Percentiles rank a stretch among this genome's conserved stretches.
Conservation (phyloP, 768 basidiomycete genomes). For the Termitomyces sp. region DNA sequence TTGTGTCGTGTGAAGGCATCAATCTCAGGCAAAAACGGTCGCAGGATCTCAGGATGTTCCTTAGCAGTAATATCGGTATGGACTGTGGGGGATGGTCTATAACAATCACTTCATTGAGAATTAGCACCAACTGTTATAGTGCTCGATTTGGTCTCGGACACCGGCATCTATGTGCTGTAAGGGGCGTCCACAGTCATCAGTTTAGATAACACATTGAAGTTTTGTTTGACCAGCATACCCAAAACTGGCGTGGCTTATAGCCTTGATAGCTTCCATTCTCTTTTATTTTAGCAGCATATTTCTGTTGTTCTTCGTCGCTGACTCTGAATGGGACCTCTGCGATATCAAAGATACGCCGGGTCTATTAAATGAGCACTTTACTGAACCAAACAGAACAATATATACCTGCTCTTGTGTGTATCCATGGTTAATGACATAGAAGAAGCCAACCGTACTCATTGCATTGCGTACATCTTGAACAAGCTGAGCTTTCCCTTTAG, state of each 20-base stretch:
- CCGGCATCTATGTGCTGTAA: slow-evolving; percentile 58
- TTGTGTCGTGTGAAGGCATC: slow-evolving; percentile 29
- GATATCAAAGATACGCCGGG: slow-evolving; percentile 38
- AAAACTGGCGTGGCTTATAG: slow-evolving; percentile 12
- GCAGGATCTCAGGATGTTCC: slow-evolving; percentile 29
- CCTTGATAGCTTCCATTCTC: slow-evolving; percentile 41
- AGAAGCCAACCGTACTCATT: slow-evolving; percentile 37
- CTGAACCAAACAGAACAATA: no score
- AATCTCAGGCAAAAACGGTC: slow-evolving; percentile 32
- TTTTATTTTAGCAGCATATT: slow-evolving; percentile 29
- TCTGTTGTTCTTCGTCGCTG: slow-evolving; percentile 30
- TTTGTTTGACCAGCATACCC: slow-evolving; percentile 6
- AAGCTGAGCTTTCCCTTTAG: slow-evolving; percentile 32
- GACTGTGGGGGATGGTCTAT: slow-evolving; percentile 17
- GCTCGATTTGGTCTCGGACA: slow-evolving; percentile 58
- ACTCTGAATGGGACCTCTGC: slow-evolving; percentile 39
- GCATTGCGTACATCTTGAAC: slow-evolving; percentile 40
- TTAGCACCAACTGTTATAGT: slow-evolving; percentile 49
- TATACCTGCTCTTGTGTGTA: slow-evolving; percentile 34
- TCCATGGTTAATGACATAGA: slow-evolving; percentile 48
- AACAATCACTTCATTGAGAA: not conserved
- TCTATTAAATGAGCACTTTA: slow-evolving; percentile 19
- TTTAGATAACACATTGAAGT: not conserved
- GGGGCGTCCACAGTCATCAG: not conserved
- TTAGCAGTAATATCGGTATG: slow-evolving; percentile 27